Evolutionary conservation across 768 basidiomycete species (phyloP), one percentile per base, ranked within the genome.

Genomic region (Suillus paluster): DNA sequence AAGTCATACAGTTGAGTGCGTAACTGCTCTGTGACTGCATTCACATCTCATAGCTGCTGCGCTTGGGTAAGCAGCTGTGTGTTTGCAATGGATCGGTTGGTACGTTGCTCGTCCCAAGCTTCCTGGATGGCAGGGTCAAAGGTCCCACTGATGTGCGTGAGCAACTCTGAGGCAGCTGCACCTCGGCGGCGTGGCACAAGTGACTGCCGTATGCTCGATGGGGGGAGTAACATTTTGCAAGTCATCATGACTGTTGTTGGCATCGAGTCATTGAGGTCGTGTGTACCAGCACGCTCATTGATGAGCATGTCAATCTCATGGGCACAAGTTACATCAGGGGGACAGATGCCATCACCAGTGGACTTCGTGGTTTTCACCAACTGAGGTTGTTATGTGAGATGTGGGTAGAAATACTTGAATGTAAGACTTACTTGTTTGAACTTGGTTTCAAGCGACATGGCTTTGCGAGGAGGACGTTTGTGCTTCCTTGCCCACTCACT

Each of bases 41-140:
- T 67, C 8, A 65, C 17, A 45, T 75, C 70, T n/a, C 67, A 61
- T 23, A 76, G 67, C 58, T 76, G 73, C 33, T 70, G 65, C 2
- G 64, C 63, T 19, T 73, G 42, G 8, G 66, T 64, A 23, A 72
- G 54, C 12, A 70, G 36, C 42, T 77, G 75, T 0, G 67, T 69
- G 48, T 58, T 70, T 23, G 71, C 68, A 42, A 76, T 55, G 9
- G 70, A 65, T 10, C 44, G 60, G n/a, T 58, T 56, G 9, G 70
- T 57, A 23, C 64, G 62, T 12, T 72, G 66, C 12, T 70, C 69
- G 57, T 77, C 73, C 10, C 60, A 66, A 5, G 54, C 60, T 23
- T 52, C 33, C 23, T 70, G 70, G 17, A 67, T 63, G 5, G 58
- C 55, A 17, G 72, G 76, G 61, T 77, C 71, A 48, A 75, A 64